Percentiles rank a stretch among this genome's conserved stretches.
phyloP scores from a whole-genome alignment of 1,284 basidiomycete genomes.

The Apiotrichum laibachii region DNA sequence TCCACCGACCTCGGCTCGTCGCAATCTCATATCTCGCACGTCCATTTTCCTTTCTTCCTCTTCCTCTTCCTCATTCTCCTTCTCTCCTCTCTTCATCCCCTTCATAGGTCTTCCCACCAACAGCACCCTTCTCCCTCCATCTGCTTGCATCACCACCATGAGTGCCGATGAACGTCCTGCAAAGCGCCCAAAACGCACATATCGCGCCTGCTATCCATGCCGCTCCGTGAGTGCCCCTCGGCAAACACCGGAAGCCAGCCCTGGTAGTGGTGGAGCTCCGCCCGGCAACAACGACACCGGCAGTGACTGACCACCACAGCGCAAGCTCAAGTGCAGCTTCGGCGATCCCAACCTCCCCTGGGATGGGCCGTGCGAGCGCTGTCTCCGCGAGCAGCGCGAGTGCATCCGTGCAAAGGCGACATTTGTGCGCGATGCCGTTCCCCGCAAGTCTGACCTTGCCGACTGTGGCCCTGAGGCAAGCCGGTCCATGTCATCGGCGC shows the following conservation, averaged over 20 bases:
- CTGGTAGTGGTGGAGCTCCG: too few relatives aligned
- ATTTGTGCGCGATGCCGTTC: constrained; percentile 1
- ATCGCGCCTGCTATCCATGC: constrained; percentile 17
- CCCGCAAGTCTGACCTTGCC: constrained; percentile 1
- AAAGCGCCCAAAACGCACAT: constrained; percentile 16
- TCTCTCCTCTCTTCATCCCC: neutral
- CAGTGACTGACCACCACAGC: constrained; percentile 6
- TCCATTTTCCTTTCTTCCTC: too few relatives aligned
- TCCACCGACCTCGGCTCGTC: too few relatives aligned
- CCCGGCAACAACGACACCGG: too few relatives aligned
- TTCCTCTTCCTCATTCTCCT: neutral
- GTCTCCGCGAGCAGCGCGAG: constrained; percentile 16
- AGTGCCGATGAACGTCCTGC: neutral
- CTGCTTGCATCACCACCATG: too few relatives aligned
- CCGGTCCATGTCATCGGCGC: too few relatives aligned
- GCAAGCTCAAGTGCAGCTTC: constrained; percentile 22
- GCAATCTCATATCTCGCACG: too few relatives aligned
- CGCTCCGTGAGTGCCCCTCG: constrained; percentile 3
- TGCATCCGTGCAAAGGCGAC: constrained; percentile 14
- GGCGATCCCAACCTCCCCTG: constrained; percentile 20
- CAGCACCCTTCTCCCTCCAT: too few relatives aligned
- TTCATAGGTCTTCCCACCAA: neutral
- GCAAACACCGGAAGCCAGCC: too few relatives aligned
- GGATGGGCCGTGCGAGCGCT: constrained; percentile 20
- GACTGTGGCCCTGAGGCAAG: neutral